These are phyloP conservation scores for Amphibolis antarctica DNA, from an alignment of 106 monocot species.

Conservation along the genomic window DNA sequence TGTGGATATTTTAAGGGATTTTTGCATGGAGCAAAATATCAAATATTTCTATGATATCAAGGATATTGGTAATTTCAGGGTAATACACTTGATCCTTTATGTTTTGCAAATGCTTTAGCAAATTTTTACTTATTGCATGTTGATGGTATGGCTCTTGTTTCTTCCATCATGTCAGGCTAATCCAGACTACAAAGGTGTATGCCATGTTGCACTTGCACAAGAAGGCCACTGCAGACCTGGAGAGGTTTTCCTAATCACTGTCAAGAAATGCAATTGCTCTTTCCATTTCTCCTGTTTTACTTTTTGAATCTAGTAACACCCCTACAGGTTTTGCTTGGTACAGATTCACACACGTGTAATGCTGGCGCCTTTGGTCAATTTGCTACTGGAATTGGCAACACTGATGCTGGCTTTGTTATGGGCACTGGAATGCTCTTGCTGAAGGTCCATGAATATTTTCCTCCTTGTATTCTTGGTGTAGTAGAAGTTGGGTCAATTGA, in stretches of 20 bases:
- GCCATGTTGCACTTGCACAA: conserved; percentile 91
- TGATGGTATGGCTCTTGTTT: neutral
- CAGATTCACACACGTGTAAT: conserved; percentile 95
- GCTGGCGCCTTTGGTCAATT: conserved; percentile 99
- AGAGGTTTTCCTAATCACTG: conserved; percentile 32
- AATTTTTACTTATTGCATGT: neutral
- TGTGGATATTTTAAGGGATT: conserved; percentile 93
- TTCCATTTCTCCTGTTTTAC: neutral
- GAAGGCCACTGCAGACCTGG: conserved; percentile 98
- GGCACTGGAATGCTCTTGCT: conserved; percentile 82
- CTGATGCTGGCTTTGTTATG: conserved; percentile 99
- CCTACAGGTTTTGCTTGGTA: conserved; percentile 83
- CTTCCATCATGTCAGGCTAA: conserved; percentile 45
- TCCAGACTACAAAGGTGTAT: conserved; percentile 97
- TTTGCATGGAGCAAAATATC: conserved; percentile 78
- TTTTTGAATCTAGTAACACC: neutral
- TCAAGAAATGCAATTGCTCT: neutral
- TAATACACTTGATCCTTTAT: conserved; percentile 11
- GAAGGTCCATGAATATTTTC: conserved; percentile 34
- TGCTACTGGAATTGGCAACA: conserved; percentile 96
- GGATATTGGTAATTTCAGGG: conserved; percentile 85
- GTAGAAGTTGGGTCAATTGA: neutral
- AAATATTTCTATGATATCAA: conserved; percentile 96
- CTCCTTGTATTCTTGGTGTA: neutral
- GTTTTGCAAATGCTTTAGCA: neutral